Evolutionary conservation across 2,329 filamentous ascomycete species (phyloP), one percentile per base, ranked within the genome.

Genomic region (Aspergillus awamori): DNA sequence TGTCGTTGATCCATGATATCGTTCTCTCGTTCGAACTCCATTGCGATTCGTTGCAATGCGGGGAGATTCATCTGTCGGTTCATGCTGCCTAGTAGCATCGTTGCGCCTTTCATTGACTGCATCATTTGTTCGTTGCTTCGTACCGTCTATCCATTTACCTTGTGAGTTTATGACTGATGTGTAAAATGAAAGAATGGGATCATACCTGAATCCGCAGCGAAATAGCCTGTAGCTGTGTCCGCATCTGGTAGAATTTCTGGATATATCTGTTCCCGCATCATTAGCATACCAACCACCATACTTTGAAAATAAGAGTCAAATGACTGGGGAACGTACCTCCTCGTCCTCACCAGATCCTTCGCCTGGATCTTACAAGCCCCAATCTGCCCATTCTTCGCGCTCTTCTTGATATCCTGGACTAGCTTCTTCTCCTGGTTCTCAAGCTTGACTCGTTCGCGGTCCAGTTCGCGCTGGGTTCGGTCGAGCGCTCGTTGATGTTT

Each of bases 111-210:
- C 95, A 99, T 98, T 8, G 93, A 95, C 78, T 97, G 92, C 93
- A 97, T 97, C 95, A 99, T 99, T 79, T 98, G 94, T 77, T 99
- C 95, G 78, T 99, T 99, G 68, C 93, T 97, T 66, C 95, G 89
- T 66, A 98, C 94, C 53, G 95, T 99, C 92, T 97, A 71, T 57
- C 28, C 4, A 30, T 30, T 10, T 4, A 11, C 39, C 59, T 38
- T 24, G 56, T 64, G 41, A 59, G 62, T 59, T 59, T 24, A 47
- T 11, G 5, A 24, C 7, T 22, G 47, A 60, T 36, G 24, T 33
- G 47, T 15, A 5, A 24, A 8, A 11, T 20, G 11, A 5, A 15
- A 36, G 11, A 5, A 28, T 20, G 22, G 51, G 8, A 13, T 10
- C 10, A 57, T 80, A 95, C 92, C 87, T 98, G 95, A 73, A 99